A percentile compares a stretch with the other conserved stretches of the same genome.
These are phyloP conservation scores for Cunninghamia lanceolata DNA, from an alignment of 75 land plant genomes.

Conservation along the genomic window DNA sequence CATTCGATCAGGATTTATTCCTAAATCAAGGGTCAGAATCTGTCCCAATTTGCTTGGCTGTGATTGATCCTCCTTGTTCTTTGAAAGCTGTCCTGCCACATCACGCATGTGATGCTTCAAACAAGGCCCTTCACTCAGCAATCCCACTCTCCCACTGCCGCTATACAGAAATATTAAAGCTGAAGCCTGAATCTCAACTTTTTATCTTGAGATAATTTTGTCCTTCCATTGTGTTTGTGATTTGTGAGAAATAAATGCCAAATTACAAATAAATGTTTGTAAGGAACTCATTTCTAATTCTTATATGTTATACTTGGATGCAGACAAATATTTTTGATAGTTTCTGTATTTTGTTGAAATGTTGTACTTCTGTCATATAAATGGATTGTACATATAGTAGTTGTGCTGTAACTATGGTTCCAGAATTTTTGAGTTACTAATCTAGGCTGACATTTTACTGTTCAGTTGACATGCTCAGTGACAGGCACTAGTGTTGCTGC, in stretches of 20 bases:
- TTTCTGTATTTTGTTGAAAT: neutral
- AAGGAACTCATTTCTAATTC: neutral
- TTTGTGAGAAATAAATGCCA: neutral
- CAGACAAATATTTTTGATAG: neutral
- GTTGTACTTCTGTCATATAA: neutral
- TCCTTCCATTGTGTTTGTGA: neutral
- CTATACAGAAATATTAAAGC: neutral
- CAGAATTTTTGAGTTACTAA: neutral
- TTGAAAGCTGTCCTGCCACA: too few relatives aligned
- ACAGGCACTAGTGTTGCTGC: neutral
- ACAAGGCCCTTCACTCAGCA: too few relatives aligned
- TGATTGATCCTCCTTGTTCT: too few relatives aligned
- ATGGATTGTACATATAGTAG: neutral
- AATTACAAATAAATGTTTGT: neutral
- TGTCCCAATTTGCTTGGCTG: too few relatives aligned
- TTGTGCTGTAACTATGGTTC: neutral
- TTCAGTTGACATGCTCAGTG: neutral
- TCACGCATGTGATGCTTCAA: too few relatives aligned
- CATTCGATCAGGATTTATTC: too few relatives aligned
- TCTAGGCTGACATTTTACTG: neutral
- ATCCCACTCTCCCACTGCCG: too few relatives aligned
- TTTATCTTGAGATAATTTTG: neutral
- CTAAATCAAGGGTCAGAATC: too few relatives aligned
- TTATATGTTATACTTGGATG: neutral
- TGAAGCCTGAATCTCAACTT: neutral